These are phyloP conservation scores for Tetrahymena borealis DNA, from an alignment of 73 alveolate species.

Conservation along the genomic window DNA sequence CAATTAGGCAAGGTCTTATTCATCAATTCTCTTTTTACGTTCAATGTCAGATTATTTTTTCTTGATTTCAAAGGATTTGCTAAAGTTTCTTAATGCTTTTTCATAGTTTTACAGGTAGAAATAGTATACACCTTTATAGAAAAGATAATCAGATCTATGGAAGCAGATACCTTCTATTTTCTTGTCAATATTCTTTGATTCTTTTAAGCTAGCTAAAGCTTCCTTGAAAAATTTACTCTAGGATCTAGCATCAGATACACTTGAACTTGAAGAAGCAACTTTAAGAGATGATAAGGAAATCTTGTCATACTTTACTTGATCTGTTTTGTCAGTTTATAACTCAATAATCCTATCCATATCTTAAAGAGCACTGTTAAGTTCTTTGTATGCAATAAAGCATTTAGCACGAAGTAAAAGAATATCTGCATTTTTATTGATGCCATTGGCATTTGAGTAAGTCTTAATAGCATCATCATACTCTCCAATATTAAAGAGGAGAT, in stretches of 20 bases:
- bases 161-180: conserved; percentile 20
- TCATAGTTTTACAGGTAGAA: conserved; percentile 21
- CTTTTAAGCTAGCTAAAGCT: not conserved
- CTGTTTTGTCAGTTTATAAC: conserved; percentile 34
- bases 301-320: conserved; percentile 11
- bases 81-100: conserved; percentile 17
- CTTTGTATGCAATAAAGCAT: conserved; percentile 25
- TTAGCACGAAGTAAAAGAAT: conserved; percentile 21
- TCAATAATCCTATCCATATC: conserved; percentile 29
- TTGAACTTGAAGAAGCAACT: conserved; percentile 29
- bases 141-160: conserved; percentile 1
- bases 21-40: not conserved
- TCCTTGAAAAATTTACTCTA: not conserved
- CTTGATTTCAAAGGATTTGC: conserved; percentile 20
- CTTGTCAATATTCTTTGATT: not conserved
- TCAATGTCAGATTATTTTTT: conserved; percentile 1
- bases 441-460: conserved; percentile 38
- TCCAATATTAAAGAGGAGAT: conserved; percentile 27
- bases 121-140: conserved; percentile 29
- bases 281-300: conserved; percentile 13
- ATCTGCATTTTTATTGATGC: conserved; percentile 10
- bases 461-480: conserved; percentile 36
- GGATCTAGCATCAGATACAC: not conserved
- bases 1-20: not conserved
- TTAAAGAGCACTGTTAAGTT: conserved; percentile 16